Conservation (phyloP, 306 rosid genomes). For the Corylus heterophylla region DNA sequence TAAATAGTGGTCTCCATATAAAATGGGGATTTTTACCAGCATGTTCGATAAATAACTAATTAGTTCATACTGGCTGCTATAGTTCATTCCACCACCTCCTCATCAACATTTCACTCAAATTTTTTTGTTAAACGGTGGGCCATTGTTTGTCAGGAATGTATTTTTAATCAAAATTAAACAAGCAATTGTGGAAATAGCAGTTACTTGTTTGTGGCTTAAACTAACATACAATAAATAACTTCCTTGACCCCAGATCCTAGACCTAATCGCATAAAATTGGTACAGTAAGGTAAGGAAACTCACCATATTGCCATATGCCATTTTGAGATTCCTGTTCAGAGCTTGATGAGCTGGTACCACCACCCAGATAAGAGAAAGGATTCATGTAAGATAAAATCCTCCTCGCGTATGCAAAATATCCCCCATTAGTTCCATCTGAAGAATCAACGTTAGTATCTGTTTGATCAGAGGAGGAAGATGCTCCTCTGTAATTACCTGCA, state of each 20-base stretch:
- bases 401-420: slow-evolving; percentile 39
- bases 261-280: not conserved
- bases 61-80: not conserved
- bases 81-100: not conserved
- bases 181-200: not conserved
- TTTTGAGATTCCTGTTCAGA: slow-evolving; percentile 38
- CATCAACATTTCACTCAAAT: not conserved
- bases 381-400: slow-evolving; percentile 49
- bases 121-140: not conserved
- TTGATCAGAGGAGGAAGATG: slow-evolving; percentile 16
- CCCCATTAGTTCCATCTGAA: slow-evolving; percentile 37
- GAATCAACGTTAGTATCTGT: slow-evolving; percentile 24
- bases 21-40: not conserved
- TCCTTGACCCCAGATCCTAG: not conserved
- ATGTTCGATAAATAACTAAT: not conserved
- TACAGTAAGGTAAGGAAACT: slow-evolving; percentile 26
- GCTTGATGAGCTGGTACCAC: slow-evolving; percentile 38
- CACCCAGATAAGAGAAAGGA: slow-evolving; percentile 57
- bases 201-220: no score
- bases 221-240: not conserved
- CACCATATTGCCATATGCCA: slow-evolving; percentile 37
- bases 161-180: not conserved
- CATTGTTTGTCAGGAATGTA: not conserved
- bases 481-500: slow-evolving; percentile 17
- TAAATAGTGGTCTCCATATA: not conserved